Conservation (phyloP, 257 asterid species). For the Salvia rosmarinus region DNA sequence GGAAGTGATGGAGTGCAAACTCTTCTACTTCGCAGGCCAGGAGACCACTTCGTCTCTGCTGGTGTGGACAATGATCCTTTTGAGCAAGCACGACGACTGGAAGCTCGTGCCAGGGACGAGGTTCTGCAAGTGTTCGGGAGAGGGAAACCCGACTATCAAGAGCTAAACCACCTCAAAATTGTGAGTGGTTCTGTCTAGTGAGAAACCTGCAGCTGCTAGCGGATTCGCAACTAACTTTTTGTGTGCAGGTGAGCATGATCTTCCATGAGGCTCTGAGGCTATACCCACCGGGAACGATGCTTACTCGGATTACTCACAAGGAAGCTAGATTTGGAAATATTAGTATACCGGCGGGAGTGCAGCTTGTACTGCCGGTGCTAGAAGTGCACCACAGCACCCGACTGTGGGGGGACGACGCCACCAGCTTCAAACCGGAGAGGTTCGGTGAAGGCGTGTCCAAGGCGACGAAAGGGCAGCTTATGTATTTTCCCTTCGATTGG, state of each 20-base stretch:
- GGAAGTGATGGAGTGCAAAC: slow-evolving; percentile 50
- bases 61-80: slow-evolving; percentile 49
- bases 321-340: not conserved
- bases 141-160: slow-evolving; percentile 32
- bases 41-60: slow-evolving; percentile 47
- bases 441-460: slow-evolving; percentile 39
- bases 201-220: too few relatives aligned
- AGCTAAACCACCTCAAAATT: slow-evolving; percentile 40
- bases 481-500: slow-evolving; percentile 38
- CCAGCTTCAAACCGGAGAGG: slow-evolving; percentile 38
- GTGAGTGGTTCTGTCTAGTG: slow-evolving; percentile 17
- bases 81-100: slow-evolving; percentile 44
- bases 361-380: not conserved
- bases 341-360: not conserved
- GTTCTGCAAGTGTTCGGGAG: slow-evolving; percentile 40
- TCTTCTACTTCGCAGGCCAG: slow-evolving; percentile 52
- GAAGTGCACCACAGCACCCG: slow-evolving; percentile 34
- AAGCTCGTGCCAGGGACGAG: slow-evolving; percentile 45
- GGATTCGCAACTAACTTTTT: too few relatives aligned
- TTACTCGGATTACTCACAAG: not conserved
- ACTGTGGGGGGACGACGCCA: slow-evolving; percentile 39
- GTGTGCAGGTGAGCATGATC: slow-evolving; percentile 41
- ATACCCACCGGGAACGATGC: slow-evolving; percentile 30
- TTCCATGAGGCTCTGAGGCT: slow-evolving; percentile 39
- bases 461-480: slow-evolving; percentile 20